These are phyloP conservation scores for Fagus sylvatica DNA, from an alignment of 306 rosid species.

Conservation along the genomic window DNA sequence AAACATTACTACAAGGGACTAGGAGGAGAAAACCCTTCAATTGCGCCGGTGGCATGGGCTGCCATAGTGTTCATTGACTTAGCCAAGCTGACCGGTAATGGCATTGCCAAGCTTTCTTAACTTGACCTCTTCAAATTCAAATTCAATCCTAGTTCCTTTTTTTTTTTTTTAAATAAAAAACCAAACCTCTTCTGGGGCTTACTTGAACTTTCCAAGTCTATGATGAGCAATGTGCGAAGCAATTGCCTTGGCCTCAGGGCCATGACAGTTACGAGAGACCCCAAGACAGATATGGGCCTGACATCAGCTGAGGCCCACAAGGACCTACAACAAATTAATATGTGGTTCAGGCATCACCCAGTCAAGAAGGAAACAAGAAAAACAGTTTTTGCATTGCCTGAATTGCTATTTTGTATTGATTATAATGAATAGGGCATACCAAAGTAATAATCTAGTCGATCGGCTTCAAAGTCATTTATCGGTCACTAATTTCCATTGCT, in stretches of 20 bases:
- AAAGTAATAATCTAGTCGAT: too few relatives aligned
- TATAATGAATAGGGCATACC: too few relatives aligned
- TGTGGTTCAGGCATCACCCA: slow-evolving; percentile 25
- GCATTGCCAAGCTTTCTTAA: slow-evolving; percentile 19
- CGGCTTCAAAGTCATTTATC: too few relatives aligned
- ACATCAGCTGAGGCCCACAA: slow-evolving; percentile 22
- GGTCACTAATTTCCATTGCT: too few relatives aligned
- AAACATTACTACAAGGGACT: background rate
- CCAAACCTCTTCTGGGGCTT: slow-evolving; percentile 20
- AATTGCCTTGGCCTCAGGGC: slow-evolving; percentile 46
- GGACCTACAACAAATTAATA: slow-evolving; percentile 36
- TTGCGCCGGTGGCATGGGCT: slow-evolving; percentile 27
- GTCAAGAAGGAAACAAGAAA: background rate
- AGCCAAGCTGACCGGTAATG: background rate
- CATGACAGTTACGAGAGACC: slow-evolving; percentile 46
- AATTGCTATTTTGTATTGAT: too few relatives aligned
- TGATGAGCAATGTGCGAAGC: slow-evolving; percentile 34
- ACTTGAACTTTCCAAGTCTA: background rate
- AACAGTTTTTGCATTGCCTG: background rate
- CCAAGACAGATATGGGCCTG: slow-evolving; percentile 22
- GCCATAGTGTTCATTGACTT: slow-evolving; percentile 7
- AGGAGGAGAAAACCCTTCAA: slow-evolving; percentile 21
- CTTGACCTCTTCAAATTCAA: slow-evolving; percentile 31
- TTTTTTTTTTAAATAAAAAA: background rate
- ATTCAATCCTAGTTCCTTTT: background rate